Percentiles rank a stretch among this genome's conserved stretches.
phyloP scores from a whole-genome alignment of 495 filamentous ascomycete genomes.

The Aspergillus wentii region DNA sequence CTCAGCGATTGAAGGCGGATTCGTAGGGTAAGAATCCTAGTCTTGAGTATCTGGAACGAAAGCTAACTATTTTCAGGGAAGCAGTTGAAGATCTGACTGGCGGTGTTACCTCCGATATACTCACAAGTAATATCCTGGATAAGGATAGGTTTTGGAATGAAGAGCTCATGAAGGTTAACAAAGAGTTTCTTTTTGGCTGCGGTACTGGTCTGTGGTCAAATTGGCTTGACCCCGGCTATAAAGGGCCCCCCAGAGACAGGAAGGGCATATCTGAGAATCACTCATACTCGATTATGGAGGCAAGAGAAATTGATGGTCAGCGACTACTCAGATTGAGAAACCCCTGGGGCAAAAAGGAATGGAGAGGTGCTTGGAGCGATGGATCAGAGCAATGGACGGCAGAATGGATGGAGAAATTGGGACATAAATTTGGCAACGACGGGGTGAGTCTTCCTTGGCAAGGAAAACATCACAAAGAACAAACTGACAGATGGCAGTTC shows the following conservation, averaged over 20 bases:
- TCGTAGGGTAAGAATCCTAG: conserved; percentile 53
- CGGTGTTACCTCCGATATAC: conserved; percentile 78
- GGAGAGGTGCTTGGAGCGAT: conserved; percentile 80
- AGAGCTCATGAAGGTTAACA: conserved; percentile 78
- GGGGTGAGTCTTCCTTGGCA: conserved; percentile 39
- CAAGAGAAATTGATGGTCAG: conserved; percentile 68
- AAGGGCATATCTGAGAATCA: conserved; percentile 80
- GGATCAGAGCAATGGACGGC: conserved; percentile 90
- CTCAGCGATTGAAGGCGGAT: conserved; percentile 77
- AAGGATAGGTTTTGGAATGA: conserved; percentile 86
- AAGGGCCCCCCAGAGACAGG: conserved; percentile 40
- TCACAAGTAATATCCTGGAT: conserved; percentile 79
- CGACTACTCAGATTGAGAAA: conserved; percentile 74
- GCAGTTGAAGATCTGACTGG: conserved; percentile 92
- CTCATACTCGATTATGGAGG: conserved; percentile 85
- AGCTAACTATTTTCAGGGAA: conserved; percentile 47
- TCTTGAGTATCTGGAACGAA: not conserved
- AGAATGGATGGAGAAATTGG: conserved; percentile 75
- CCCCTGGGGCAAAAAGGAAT: conserved; percentile 84
- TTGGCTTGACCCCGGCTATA: conserved; percentile 42
- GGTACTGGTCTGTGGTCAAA: conserved; percentile 59
- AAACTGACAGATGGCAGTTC: conserved; percentile 28
- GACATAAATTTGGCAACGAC: conserved; percentile 85
- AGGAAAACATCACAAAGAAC: not conserved
- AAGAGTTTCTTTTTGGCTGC: conserved; percentile 85